Evolutionary conservation across 2,329 filamentous ascomycete genomes (phyloP).

Genomic region (Penicillium sp.): DNA sequence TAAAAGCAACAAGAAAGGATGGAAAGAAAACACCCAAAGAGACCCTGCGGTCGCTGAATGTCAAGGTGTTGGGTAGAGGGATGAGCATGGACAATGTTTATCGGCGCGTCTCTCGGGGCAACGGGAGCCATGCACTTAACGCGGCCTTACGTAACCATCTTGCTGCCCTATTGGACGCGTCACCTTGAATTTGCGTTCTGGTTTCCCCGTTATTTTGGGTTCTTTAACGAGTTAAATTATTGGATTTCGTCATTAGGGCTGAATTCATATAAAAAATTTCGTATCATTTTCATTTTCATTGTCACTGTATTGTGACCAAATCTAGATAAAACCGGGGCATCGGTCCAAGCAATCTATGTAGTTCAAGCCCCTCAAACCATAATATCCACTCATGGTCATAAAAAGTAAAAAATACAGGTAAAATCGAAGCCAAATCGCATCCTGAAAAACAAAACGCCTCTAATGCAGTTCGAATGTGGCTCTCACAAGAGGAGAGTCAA

Average conservation of each 20-base stretch:
- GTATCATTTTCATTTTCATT: conserved; percentile 3
- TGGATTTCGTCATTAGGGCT: background rate
- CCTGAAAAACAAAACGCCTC: background rate
- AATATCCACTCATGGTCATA: conserved; percentile 8
- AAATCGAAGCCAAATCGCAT: conserved; percentile 1
- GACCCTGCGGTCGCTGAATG: conserved; percentile 22
- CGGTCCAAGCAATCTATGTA: conserved; percentile 18
- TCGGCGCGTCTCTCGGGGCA: conserved; percentile 26
- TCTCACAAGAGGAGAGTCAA: background rate
- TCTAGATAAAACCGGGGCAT: conserved; percentile 11
- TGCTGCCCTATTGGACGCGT: conserved; percentile 5
- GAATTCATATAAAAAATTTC: background rate
- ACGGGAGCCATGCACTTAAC: conserved; percentile 10
- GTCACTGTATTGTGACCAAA: conserved; percentile 1
- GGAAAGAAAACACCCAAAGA: conserved; percentile 10
- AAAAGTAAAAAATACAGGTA: conserved; percentile 8
- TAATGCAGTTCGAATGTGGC: background rate
- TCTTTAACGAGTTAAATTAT: too few species aligned
- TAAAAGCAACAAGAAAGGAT: conserved; percentile 2
- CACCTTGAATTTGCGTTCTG: background rate
- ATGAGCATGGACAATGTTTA: conserved; percentile 20
- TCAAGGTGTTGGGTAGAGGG: conserved; percentile 18
- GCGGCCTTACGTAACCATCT: conserved; percentile 11
- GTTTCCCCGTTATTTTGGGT: background rate
- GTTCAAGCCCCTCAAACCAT: conserved; percentile 5